Percentiles rank a stretch among this genome's conserved stretches.
Conservation (phyloP, 768 basidiomycete species). For the Astraeus odoratus region DNA sequence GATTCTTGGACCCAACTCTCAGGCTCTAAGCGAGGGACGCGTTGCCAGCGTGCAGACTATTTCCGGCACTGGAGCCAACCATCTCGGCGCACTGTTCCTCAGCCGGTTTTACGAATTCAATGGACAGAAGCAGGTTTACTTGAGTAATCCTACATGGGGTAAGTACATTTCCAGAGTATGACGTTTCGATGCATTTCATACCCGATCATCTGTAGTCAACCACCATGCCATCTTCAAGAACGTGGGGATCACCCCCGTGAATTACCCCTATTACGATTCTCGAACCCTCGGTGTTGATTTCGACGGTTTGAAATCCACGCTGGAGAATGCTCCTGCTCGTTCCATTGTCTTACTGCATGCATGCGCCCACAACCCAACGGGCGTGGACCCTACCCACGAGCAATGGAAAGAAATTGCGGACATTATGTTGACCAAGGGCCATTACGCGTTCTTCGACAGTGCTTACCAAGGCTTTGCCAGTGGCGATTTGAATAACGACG, state of each 20-base stretch:
- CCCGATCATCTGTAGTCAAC: slow-evolving; percentile 44
- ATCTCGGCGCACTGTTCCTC: slow-evolving; percentile 84
- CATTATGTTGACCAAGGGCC: slow-evolving; percentile 61
- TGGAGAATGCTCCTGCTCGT: slow-evolving; percentile 59
- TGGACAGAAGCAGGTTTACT: slow-evolving; percentile 61
- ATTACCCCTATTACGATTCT: slow-evolving; percentile 93
- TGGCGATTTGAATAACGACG: slow-evolving; percentile 86
- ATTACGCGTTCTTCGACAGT: slow-evolving; percentile 91
- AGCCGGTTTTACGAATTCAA: slow-evolving; percentile 70
- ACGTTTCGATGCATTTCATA: background rate
- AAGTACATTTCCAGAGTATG: slow-evolving; percentile 24
- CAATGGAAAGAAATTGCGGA: slow-evolving; percentile 81
- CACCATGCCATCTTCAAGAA: slow-evolving; percentile 90
- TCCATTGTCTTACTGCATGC: slow-evolving; percentile 90
- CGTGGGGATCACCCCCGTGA: slow-evolving; percentile 78
- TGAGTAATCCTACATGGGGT: slow-evolving; percentile 97
- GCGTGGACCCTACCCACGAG: slow-evolving; percentile 84
- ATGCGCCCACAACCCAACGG: slow-evolving; percentile 96
- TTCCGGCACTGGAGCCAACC: slow-evolving; percentile 94
- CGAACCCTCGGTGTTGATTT: slow-evolving; percentile 85
- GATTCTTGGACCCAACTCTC: slow-evolving; percentile 68
- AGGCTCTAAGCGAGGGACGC: slow-evolving; percentile 63
- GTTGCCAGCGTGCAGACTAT: slow-evolving; percentile 86
- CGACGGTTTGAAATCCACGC: slow-evolving; percentile 50
- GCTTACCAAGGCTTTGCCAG: slow-evolving; percentile 98